Percentiles rank a stretch among this genome's conserved stretches.
Evolutionary conservation across 768 basidiomycete species (phyloP).

Genomic region (Phaeotremella fagi): DNA sequence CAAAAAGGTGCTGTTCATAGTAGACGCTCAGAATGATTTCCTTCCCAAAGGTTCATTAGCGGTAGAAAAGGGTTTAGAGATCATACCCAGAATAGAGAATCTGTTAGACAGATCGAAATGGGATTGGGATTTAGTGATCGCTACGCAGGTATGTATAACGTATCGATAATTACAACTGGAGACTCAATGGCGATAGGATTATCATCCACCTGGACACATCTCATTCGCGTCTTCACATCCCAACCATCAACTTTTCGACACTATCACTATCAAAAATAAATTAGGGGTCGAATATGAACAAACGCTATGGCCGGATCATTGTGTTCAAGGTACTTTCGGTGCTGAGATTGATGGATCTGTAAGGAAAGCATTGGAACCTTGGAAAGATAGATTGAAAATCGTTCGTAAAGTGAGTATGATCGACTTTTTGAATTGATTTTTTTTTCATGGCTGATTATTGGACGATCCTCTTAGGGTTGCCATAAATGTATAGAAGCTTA

Average conservation of each 20-base stretch:
- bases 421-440: not conserved
- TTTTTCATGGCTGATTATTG: no score
- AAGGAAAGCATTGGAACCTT: slow-evolving; percentile 52
- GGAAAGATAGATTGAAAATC: slow-evolving; percentile 27
- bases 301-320: slow-evolving; percentile 77
- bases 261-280: slow-evolving; percentile 46
- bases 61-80: slow-evolving; percentile 59
- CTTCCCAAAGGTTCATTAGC: slow-evolving; percentile 66
- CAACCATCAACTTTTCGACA: slow-evolving; percentile 48
- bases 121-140: slow-evolving; percentile 49
- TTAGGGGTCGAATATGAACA: slow-evolving; percentile 50
- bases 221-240: slow-evolving; percentile 62
- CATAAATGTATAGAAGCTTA: slow-evolving; percentile 66
- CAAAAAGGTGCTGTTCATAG: slow-evolving; percentile 58
- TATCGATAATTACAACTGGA: no score
- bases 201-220: slow-evolving; percentile 57
- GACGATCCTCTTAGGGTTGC: slow-evolving; percentile 23
- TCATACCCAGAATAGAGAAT: slow-evolving; percentile 58
- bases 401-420: slow-evolving; percentile 25
- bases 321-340: slow-evolving; percentile 57
- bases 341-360: slow-evolving; percentile 60
- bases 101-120: slow-evolving; percentile 53
- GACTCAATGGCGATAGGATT: no score
- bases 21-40: slow-evolving; percentile 84
- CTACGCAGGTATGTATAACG: slow-evolving; percentile 46